Base-by-base conservation (phyloP, 2,329 filamentous ascomycete genomes). In the Aspergillus jensenii region DNA sequence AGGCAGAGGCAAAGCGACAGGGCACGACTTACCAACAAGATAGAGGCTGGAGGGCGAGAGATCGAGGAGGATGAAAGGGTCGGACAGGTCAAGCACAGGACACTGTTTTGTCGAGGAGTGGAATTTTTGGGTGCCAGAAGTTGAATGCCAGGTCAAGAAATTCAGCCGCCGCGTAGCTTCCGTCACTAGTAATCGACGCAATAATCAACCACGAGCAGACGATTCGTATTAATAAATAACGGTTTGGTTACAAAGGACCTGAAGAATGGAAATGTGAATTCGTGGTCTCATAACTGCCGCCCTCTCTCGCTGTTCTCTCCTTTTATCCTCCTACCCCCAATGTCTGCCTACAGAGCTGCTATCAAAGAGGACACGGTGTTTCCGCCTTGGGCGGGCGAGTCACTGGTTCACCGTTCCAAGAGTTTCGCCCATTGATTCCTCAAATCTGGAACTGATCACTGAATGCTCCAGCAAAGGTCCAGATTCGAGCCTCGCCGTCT, bases 141-240 rank as follows among this genome's bases (percentile, higher is more conserved):
- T 19, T 48, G 45, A 48, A 64, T 67, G 71, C 70, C 70, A 68
- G 69, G 66, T 67, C 65, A 65, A 67, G 69, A 70, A 68, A 63
- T 72, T 68, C 70, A 65, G 68, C 66, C 67, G 66, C 63, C 68
- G 73, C 71, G 73, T 74, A 74, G 72, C 68, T 65, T 71, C 65
- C 62, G 71, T 74, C 71, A 74, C 71, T 70, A 48, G 44, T 46
- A 66, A 65, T 48, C 51, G 61, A 62, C n/a, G 40, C 40, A 43
- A 43, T 31, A 31, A 31, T 31, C 27, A 31, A 31, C 27, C 27
- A 31, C 27, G 3, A 31, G 27, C 27, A 8, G 8, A 8, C 27
- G 27, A 31, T 31, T 31, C 8, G 27, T 31, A 31, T 31, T 31
- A 31, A 31, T 31, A 31, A 31, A 31, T 31, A 11, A 31, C 27